Evolutionary conservation across 345 rosid genomes (phyloP).

Genomic region (Pistacia integerrima): DNA sequence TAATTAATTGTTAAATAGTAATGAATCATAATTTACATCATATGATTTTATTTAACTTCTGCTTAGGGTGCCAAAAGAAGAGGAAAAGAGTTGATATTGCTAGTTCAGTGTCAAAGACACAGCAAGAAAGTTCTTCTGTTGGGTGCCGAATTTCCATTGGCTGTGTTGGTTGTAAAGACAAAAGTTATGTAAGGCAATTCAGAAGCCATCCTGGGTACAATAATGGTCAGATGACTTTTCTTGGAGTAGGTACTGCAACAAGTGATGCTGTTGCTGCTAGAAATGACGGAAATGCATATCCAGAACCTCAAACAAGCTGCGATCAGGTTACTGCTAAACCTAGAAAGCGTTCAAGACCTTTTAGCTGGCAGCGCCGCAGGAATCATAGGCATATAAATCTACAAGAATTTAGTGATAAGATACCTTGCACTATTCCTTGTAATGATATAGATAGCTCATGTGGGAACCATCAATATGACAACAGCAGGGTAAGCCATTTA

Average conservation of each 20-base stretch:
- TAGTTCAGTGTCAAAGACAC: slow-evolving; percentile 21
- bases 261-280: slow-evolving; percentile 11
- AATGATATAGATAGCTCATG: background rate
- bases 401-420: slow-evolving; percentile 19
- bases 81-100: slow-evolving; percentile 25
- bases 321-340: slow-evolving; percentile 10
- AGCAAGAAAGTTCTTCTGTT: slow-evolving; percentile 19
- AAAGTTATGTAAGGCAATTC: background rate
- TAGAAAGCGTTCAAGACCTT: slow-evolving; percentile 36
- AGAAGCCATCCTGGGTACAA: background rate
- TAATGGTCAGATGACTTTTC: slow-evolving; percentile 3
- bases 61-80: slow-evolving; percentile 41
- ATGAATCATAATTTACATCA: background rate
- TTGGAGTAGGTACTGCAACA: background rate
- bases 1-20: slow-evolving; percentile 17
- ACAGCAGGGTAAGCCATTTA: slow-evolving; percentile 14
- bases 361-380: slow-evolving; percentile 42
- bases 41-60: background rate
- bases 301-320: slow-evolving; percentile 15
- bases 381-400: slow-evolving; percentile 21
- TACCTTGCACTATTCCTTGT: background rate
- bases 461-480: slow-evolving; percentile 14
- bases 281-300: slow-evolving; percentile 10
- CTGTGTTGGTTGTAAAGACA: slow-evolving; percentile 11
- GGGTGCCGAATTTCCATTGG: background rate